phyloP scores from a whole-genome alignment of 257 asterid species.

The Eustoma russellianum region DNA sequence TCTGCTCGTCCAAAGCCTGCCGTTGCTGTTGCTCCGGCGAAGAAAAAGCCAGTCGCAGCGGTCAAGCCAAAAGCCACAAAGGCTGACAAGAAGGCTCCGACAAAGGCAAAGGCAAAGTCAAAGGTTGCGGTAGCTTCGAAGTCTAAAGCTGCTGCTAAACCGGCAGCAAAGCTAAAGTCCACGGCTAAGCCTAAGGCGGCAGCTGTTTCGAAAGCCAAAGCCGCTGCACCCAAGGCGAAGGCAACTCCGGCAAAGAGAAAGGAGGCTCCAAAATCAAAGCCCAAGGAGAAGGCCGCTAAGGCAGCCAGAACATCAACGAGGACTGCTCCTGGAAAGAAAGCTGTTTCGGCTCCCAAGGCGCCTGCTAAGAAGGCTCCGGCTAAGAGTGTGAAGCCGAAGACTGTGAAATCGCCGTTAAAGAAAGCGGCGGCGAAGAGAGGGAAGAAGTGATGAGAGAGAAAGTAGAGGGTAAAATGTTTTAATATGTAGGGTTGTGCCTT shows the following conservation, averaged over 20 bases:
- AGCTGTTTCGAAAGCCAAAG: slow-evolving; percentile 2
- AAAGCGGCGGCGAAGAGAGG: slow-evolving; percentile 25
- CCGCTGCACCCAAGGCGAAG: slow-evolving; percentile 11
- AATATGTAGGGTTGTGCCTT: slow-evolving; percentile 31
- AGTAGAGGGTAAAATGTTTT: background rate
- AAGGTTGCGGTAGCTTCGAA: slow-evolving; percentile 6
- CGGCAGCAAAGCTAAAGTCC: slow-evolving; percentile 7
- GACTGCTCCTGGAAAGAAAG: slow-evolving; percentile 32
- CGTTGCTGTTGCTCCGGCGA: slow-evolving; percentile 11
- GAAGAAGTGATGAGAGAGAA: slow-evolving; percentile 34
- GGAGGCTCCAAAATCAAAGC: slow-evolving; percentile 14
- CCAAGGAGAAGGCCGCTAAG: slow-evolving; percentile 42
- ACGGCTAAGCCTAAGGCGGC: background rate
- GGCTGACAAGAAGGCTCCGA: slow-evolving; percentile 8
- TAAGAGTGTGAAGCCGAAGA: slow-evolving; percentile 9
- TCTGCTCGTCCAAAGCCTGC: slow-evolving; percentile 21
- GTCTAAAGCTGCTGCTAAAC: background rate
- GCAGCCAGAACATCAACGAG: slow-evolving; percentile 39
- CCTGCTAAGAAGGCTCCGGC: slow-evolving; percentile 14
- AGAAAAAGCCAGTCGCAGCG: slow-evolving; percentile 1
- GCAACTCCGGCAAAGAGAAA: slow-evolving; percentile 16
- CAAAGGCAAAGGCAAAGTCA: slow-evolving; percentile 6
- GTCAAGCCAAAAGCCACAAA: background rate
- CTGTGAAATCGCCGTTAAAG: slow-evolving; percentile 19
- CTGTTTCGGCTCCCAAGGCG: background rate